These are phyloP conservation scores for Aspergillus sp. DNA, from an alignment of 2,329 filamentous ascomycete genomes.

Conservation along the genomic window DNA sequence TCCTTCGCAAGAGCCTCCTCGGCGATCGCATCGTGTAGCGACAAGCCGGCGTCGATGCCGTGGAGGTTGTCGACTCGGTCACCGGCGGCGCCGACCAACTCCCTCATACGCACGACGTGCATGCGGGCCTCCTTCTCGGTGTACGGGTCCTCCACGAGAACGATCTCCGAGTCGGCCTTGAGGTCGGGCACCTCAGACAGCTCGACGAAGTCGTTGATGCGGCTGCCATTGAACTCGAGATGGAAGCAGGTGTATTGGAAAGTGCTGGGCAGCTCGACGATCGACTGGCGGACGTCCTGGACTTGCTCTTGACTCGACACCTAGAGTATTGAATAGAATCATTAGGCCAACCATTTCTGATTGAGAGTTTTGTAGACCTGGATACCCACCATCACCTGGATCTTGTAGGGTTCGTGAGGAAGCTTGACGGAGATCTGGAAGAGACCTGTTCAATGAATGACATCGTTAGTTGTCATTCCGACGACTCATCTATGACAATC, in stretches of 20 bases:
- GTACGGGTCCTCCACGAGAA: conserved; percentile 89
- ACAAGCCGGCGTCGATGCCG: conserved; percentile 79
- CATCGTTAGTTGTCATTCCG: not conserved
- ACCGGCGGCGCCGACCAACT: conserved; percentile 88
- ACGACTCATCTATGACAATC: not conserved
- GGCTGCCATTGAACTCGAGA: conserved; percentile 82
- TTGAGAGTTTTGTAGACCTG: conserved; percentile 23
- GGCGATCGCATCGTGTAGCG: conserved; percentile 77
- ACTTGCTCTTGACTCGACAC: conserved; percentile 93
- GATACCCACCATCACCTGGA: conserved; percentile 76
- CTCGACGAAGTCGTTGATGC: conserved; percentile 93
- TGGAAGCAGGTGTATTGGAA: conserved; percentile 99
- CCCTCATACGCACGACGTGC: conserved; percentile 85
- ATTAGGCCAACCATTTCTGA: conserved; percentile 8
- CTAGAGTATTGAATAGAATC: conserved; percentile 44
- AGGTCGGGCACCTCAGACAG: conserved; percentile 85
- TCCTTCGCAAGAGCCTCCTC: conserved; percentile 45
- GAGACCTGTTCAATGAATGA: conserved; percentile 42
- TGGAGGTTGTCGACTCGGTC: conserved; percentile 84
- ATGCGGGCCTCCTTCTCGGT: conserved; percentile 97
- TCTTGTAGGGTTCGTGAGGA: conserved; percentile 74
- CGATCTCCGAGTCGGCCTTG: conserved; percentile 72
- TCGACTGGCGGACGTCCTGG: conserved; percentile 93
- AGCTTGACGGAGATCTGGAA: conserved; percentile 77
- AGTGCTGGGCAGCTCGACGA: conserved; percentile 88